These are phyloP conservation scores for Tylopilus sp. DNA, from an alignment of 1,284 basidiomycete genomes.

Conservation along the genomic window DNA sequence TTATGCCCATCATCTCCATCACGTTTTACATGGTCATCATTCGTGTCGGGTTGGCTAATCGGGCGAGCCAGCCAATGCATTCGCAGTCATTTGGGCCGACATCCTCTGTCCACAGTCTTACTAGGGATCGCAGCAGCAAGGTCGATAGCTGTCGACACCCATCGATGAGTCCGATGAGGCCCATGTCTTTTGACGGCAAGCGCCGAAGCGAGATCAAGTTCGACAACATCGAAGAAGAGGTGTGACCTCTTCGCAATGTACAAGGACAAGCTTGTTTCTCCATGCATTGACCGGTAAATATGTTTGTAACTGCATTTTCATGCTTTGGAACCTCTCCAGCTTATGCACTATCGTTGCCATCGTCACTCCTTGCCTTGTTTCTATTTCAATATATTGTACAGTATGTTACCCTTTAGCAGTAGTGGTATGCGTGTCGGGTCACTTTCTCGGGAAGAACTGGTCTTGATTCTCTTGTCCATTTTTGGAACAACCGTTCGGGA, in stretches of 20 bases:
- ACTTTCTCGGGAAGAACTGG: too few species aligned
- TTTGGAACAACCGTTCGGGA: too few species aligned
- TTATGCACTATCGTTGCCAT: neutral
- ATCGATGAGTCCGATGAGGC: neutral
- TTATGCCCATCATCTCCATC: conserved; percentile 25
- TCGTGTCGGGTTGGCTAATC: conserved; percentile 17
- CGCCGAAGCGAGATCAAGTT: conserved; percentile 1
- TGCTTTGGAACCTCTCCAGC: neutral
- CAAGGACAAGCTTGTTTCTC: neutral
- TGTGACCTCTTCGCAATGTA: neutral
- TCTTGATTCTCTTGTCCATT: too few species aligned
- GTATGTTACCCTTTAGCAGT: neutral
- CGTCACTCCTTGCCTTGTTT: neutral
- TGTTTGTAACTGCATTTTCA: neutral
- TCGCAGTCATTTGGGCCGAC: neutral
- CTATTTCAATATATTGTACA: neutral
- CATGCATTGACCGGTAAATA: neutral
- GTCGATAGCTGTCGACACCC: neutral
- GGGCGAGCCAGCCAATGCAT: neutral
- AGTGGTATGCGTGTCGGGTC: too few species aligned
- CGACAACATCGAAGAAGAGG: neutral
- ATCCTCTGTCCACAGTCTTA: neutral
- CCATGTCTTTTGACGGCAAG: neutral
- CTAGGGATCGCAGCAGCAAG: conserved; percentile 4
- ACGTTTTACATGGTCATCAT: conserved; percentile 29